phyloP scores from a whole-genome alignment of 768 basidiomycete genomes.

The Porphyrellus cyaneotinctus region DNA sequence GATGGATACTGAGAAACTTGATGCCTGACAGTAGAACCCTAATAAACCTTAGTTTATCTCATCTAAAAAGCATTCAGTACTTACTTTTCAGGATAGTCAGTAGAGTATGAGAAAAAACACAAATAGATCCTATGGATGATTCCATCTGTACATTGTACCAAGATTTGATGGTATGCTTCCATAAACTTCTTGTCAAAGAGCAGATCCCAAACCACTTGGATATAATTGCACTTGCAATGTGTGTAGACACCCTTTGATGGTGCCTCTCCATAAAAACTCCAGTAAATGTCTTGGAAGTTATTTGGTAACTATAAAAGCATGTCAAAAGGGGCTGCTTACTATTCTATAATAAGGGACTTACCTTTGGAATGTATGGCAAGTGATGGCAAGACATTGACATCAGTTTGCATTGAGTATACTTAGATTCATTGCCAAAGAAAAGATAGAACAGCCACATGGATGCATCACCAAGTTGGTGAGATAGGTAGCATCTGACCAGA shows the following conservation, averaged over 20 bases:
- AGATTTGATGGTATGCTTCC: conserved; percentile 13
- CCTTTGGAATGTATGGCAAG: not conserved
- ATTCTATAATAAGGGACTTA: not conserved
- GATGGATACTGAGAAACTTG: too few relatives aligned
- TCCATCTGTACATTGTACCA: conserved; percentile 14
- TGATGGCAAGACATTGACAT: not conserved
- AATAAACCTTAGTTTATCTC: too few relatives aligned
- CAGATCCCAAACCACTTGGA: conserved; percentile 11
- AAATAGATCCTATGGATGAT: conserved; percentile 8
- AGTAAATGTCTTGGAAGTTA: not conserved
- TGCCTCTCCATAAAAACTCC: too few relatives aligned
- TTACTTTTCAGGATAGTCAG: conserved; percentile 8
- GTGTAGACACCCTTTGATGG: not conserved
- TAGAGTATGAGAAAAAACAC: conserved; percentile 15
- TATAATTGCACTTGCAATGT: conserved; percentile 17
- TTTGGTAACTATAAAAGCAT: not conserved
- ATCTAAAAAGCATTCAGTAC: too few relatives aligned
- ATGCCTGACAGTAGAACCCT: too few relatives aligned
- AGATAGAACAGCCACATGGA: not conserved
- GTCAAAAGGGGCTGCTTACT: not conserved
- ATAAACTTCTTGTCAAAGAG: conserved; percentile 16
- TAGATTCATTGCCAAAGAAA: not conserved
- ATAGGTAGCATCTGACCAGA: not conserved
- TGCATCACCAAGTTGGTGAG: not conserved
- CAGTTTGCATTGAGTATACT: not conserved